Conservation (phyloP, 139 green algal species). For the Chlorella vulgaris region DNA sequence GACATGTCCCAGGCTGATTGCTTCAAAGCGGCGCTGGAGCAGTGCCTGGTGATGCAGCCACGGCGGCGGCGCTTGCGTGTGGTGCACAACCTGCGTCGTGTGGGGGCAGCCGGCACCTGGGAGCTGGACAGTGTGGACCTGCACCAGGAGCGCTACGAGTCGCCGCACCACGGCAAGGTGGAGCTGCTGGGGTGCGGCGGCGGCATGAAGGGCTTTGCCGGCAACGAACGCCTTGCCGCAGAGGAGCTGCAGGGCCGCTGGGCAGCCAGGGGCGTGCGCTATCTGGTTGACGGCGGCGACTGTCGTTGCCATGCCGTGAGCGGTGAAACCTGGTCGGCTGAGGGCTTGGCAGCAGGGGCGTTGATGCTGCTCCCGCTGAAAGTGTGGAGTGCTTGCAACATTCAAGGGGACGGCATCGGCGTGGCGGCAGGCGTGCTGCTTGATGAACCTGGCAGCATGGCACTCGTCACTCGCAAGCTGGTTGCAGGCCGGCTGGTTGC, state of each 20-base stretch:
- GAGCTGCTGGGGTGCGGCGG: slow-evolving; percentile 65
- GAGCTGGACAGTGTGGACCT: slow-evolving; percentile 44
- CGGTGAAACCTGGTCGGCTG: neutral
- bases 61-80: slow-evolving; percentile 46
- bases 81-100: slow-evolving; percentile 49
- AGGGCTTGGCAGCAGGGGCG: neutral
- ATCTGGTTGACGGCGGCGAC: neutral
- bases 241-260: slow-evolving; percentile 42
- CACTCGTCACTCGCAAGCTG: neutral
- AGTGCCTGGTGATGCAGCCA: slow-evolving; percentile 23
- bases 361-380: slow-evolving; percentile 20
- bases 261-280: slow-evolving; percentile 30
- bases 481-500: neutral
- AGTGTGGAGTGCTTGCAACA: slow-evolving; percentile 7
- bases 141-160: slow-evolving; percentile 56
- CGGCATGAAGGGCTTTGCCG: slow-evolving; percentile 51
- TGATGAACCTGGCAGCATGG: slow-evolving; percentile 30
- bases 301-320: neutral
- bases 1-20: slow-evolving; percentile 13
- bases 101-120: slow-evolving; percentile 40
- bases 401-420: neutral
- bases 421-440: slow-evolving; percentile 25
- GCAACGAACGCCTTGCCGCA: neutral
- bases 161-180: slow-evolving; percentile 51
- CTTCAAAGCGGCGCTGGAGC: neutral